Base-by-base conservation (phyloP, 768 basidiomycete species). In the Tephrocybe sp. region DNA sequence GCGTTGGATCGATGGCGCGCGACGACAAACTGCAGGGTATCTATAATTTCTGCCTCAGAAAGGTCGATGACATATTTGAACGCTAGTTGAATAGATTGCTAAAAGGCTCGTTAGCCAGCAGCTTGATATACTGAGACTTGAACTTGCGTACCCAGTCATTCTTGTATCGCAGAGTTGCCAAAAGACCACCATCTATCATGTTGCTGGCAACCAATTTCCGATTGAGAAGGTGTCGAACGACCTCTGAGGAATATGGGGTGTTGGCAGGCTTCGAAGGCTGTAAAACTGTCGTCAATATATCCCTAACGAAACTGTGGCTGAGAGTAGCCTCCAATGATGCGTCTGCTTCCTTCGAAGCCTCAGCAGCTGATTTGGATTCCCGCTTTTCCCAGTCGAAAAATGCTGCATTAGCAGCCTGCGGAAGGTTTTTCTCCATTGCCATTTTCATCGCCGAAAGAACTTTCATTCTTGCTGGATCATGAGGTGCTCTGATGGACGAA, bases 61-160 rank as follows among this genome's bases (percentile, higher is more conserved):
- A 92, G 58, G 62, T 92, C 89, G 5, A 71, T 60, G 16, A 91
- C 81, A 2, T 61, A 68, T 3, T 68, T 65, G 42, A 90, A 65
- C 30, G 85, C 76, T 11, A 81, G 57, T 51, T 76, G 61, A 38
- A 88, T 71, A 1, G 73, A 71, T 61, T 67, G 66, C 76, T 77
- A 44, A 7, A 19, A 16, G n/a, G 10, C 17, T n/a, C n/a, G 31
- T 22, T 36, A 19, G 31, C 51, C 22, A 45, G 44, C 48, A 34
- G 22, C 31, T 34, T 23, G 8, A 7, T 3, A 36, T 20, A 33
- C 3, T 1, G 30, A 23, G 35, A 10, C 16, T 7, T 26, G 13
- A 33, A 23, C 42, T 46, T 60, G n/a, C 75, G 49, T 60, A 83
- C 90, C 89, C 90, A 92, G 59, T 92, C 90, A 38, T 73, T 70